These are phyloP conservation scores for Pseudogymnoascus sp. DNA, from an alignment of 2,329 filamentous ascomycete species.

Conservation along the genomic window DNA sequence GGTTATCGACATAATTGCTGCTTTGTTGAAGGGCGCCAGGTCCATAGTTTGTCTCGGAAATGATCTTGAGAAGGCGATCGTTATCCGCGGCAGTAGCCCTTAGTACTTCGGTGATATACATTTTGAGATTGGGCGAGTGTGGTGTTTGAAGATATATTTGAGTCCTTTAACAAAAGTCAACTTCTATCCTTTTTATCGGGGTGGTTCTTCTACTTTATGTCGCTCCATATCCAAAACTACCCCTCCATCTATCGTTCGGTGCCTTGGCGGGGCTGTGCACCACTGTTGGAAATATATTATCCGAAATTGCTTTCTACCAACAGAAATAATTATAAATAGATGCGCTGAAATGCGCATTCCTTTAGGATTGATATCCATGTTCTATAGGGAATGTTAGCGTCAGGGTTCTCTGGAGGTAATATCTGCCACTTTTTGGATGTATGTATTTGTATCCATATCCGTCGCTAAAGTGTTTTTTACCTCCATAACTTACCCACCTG, in stretches of 20 bases:
- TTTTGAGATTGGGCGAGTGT: neutral
- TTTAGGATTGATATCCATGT: neutral
- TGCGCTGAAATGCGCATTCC: neutral
- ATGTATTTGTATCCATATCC: no score
- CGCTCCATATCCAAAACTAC: neutral
- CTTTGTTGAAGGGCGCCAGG: slow-evolving; percentile 40
- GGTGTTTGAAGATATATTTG: neutral
- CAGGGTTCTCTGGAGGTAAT: neutral
- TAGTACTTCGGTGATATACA: slow-evolving; percentile 29
- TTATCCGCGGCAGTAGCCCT: slow-evolving; percentile 36
- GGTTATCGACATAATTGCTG: slow-evolving; percentile 38
- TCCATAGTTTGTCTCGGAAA: slow-evolving; percentile 46
- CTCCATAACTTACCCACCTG: no score
- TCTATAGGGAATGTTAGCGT: neutral
- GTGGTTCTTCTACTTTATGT: neutral
- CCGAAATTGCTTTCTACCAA: neutral
- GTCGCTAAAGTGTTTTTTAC: no score
- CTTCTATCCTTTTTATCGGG: neutral
- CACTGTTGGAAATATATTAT: neutral
- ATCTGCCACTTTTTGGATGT: neutral
- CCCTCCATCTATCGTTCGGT: neutral
- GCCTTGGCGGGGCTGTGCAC: neutral
- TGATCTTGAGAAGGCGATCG: slow-evolving; percentile 37
- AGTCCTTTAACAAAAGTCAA: neutral
- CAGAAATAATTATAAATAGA: neutral